Base-by-base conservation (phyloP, 2,329 filamentous ascomycete species). In the Xylariaceae sp. region DNA sequence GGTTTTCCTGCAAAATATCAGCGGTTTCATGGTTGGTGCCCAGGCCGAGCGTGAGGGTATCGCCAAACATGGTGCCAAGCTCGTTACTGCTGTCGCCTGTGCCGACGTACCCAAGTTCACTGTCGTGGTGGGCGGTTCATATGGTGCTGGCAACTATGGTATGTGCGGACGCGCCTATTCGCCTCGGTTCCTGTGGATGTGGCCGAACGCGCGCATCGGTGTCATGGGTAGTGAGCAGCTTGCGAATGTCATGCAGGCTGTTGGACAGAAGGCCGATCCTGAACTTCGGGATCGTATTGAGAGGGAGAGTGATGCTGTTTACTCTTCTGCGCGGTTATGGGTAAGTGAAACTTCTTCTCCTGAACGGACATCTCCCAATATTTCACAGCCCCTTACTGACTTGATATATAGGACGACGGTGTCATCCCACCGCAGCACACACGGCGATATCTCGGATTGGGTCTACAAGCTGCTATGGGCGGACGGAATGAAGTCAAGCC, bases 201-300 rank as follows among this genome's bases (percentile, higher is more conserved):
- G 94, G 94, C 94, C 94, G 47, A 96, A 96, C 68, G 92, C 94
- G n/a, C 89, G 89, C 71, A 91, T 96, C 55, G 90, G 90, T 37
- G 92, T 99, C 67, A 99, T 99, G 94, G 94, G 94, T 17, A 83
- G 89, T 47, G 93, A 97, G 76, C 93, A 97, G 78, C 80, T 99
- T 41, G 88, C 88, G 6, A 84, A 88, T 3, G 94, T 99, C 62
- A 97, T 99, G 94, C 90, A 92, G 76, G 89, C 92, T 1, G 93
- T 99, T 0, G 92, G 93, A 7, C 89, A 89, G 75, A 85, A 85
- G 61, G 87, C 86, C 1, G 92, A 97, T 72, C 88, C 89, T 0
- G 88, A 87, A 63, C 78, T 97, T 62, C 90, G 88, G 75, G 85
- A 85, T 47, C 82, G 93, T 51, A 97, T 99, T 67, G 93, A 97